Conservation (phyloP, 169 alveolate species). For the Plasmodium yoelii region DNA sequence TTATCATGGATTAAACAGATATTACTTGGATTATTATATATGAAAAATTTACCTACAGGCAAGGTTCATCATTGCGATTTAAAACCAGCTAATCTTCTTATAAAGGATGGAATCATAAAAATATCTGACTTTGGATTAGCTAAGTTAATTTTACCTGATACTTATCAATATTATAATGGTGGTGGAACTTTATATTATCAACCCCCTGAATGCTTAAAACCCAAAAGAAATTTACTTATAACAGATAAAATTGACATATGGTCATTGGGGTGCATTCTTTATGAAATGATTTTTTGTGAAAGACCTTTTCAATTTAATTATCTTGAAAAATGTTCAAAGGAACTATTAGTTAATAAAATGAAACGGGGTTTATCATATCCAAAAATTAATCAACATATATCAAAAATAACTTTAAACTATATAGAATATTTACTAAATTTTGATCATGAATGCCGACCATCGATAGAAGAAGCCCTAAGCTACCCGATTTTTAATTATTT, state of each 20-base stretch:
- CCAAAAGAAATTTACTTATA: slow-evolving; percentile 79
- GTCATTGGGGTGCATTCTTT: slow-evolving; percentile 93
- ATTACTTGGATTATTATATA: slow-evolving; percentile 87
- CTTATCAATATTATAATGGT: slow-evolving; percentile 84
- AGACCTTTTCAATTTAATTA: slow-evolving; percentile 80
- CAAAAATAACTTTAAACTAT: slow-evolving; percentile 74
- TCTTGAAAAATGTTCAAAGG: slow-evolving; percentile 77
- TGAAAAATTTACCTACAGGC: slow-evolving; percentile 90
- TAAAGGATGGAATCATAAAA: slow-evolving; percentile 89
- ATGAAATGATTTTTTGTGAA: slow-evolving; percentile 90
- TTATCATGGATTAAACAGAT: slow-evolving; percentile 91
- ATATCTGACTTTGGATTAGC: slow-evolving; percentile 93
- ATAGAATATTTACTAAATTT: slow-evolving; percentile 79
- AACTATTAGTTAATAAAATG: slow-evolving; percentile 78
- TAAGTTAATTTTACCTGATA: slow-evolving; percentile 84
- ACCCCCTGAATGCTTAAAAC: slow-evolving; percentile 92
- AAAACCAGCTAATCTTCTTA: slow-evolving; percentile 92
- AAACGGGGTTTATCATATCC: slow-evolving; percentile 70
- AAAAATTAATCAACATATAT: slow-evolving; percentile 71
- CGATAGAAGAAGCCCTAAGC: slow-evolving; percentile 76
- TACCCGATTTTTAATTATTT: slow-evolving; percentile 77
- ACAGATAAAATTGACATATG: slow-evolving; percentile 92
- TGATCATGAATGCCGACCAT: slow-evolving; percentile 77
- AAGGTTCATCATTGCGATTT: slow-evolving; percentile 90
- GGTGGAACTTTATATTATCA: slow-evolving; percentile 95